Evolutionary conservation across 768 basidiomycete genomes (phyloP).

Genomic region (Tulasnella sp.): DNA sequence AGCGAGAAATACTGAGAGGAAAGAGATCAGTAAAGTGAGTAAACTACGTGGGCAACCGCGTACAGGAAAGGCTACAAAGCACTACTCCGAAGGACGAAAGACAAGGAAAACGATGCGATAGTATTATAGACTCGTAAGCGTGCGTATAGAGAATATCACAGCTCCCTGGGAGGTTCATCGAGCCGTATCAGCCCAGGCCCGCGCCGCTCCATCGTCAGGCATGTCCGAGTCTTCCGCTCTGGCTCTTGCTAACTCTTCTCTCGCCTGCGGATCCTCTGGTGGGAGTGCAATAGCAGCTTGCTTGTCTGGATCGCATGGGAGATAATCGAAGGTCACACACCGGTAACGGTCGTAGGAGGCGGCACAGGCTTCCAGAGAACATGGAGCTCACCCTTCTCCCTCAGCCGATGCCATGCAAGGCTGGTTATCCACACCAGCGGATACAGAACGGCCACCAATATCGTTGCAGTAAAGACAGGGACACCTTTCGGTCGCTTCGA

Average conservation of each 20-base stretch:
- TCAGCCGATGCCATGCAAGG: slow-evolving; percentile 1
- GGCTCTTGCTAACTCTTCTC: background rate
- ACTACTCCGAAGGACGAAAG: background rate
- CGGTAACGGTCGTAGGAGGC: background rate
- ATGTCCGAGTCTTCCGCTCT: background rate
- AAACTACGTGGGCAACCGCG: too few species aligned
- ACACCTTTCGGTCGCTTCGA: slow-evolving; percentile 54
- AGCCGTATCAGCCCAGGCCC: background rate
- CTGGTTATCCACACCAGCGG: slow-evolving; percentile 44
- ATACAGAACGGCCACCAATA: slow-evolving; percentile 54
- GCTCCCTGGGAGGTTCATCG: background rate
- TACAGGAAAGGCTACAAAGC: too few species aligned
- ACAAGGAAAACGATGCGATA: background rate
- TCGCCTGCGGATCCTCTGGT: slow-evolving; percentile 26
- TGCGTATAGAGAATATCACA: background rate
- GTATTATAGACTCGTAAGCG: background rate
- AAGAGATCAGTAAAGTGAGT: too few species aligned
- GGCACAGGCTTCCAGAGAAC: background rate
- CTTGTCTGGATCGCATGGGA: background rate
- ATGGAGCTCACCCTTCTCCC: slow-evolving; percentile 9
- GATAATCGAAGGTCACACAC: background rate
- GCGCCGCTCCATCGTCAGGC: background rate
- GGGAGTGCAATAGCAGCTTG: slow-evolving; percentile 36
- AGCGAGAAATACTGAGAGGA: too few species aligned
- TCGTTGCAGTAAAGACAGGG: slow-evolving; percentile 48